Evolutionary conservation across 441 rosid genomes (phyloP).

Genomic region (Eruca vesicaria): DNA sequence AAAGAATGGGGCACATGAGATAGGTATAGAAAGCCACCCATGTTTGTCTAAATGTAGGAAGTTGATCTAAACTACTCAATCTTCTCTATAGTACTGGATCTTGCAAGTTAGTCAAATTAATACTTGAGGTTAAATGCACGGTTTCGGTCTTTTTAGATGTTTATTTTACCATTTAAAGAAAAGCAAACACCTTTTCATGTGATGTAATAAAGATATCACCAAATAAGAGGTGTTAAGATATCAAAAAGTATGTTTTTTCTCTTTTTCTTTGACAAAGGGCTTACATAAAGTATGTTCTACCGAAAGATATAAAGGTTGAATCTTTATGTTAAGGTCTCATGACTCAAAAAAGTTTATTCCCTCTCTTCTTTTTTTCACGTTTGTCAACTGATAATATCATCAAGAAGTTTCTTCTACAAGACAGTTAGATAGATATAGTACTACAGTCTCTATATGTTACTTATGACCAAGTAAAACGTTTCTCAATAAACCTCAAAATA

Average conservation of each 20-base stretch:
- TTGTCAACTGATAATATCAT: conserved; percentile 24
- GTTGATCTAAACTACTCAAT: conserved; percentile 15
- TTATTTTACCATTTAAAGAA: background rate
- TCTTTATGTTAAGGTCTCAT: conserved; percentile 27
- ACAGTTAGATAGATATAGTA: background rate
- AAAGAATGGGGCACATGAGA: conserved; percentile 37
- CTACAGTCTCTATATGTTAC: conserved; percentile 8
- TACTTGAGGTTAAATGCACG: background rate
- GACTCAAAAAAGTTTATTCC: background rate
- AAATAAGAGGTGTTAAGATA: conserved; percentile 19
- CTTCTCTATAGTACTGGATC: conserved; percentile 10
- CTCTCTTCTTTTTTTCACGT: background rate
- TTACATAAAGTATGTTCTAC: conserved; percentile 22
- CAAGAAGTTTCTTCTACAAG: conserved; percentile 5
- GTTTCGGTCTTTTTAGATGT: background rate
- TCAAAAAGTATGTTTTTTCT: conserved; percentile 26
- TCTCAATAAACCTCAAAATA: conserved; percentile 31
- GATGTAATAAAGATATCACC: conserved; percentile 22
- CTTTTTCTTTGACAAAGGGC: no score
- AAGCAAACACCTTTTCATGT: conserved; percentile 28
- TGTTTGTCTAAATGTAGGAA: conserved; percentile 35
- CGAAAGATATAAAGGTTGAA: conserved; percentile 16
- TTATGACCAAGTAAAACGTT: conserved; percentile 22
- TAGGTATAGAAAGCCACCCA: conserved; percentile 34
- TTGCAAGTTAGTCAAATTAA: background rate